Conservation (phyloP, 768 basidiomycete genomes). For the Flagelloscypha sp. region DNA sequence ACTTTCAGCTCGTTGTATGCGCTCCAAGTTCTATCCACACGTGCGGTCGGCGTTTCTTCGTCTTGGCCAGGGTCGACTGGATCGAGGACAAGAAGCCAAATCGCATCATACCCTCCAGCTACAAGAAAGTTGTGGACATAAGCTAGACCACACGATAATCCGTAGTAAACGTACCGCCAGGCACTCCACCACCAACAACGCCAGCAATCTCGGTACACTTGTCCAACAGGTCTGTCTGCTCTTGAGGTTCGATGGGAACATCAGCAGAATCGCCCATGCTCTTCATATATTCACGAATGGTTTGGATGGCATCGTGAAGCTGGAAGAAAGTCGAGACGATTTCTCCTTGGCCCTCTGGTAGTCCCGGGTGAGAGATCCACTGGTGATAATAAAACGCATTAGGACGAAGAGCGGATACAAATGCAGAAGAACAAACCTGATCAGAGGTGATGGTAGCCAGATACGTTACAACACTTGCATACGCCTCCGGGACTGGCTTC, state of each 20-base stretch:
- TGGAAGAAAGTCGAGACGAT: no score
- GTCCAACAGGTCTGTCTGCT: slow-evolving; percentile 81
- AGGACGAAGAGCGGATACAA: no score
- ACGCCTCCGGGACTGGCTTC: slow-evolving; percentile 38
- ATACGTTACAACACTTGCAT: slow-evolving; percentile 51
- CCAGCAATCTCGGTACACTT: slow-evolving; percentile 70
- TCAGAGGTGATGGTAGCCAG: slow-evolving; percentile 51
- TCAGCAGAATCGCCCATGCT: slow-evolving; percentile 69
- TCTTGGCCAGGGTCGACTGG: slow-evolving; percentile 36
- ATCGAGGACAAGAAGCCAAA: slow-evolving; percentile 85
- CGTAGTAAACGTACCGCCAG: slow-evolving; percentile 64
- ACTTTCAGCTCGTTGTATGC: slow-evolving; percentile 54
- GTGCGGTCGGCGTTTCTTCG: slow-evolving; percentile 39
- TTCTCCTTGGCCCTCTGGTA: no score
- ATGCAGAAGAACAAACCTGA: slow-evolving; percentile 49
- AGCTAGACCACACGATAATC: slow-evolving; percentile 3
- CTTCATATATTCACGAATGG: slow-evolving; percentile 72
- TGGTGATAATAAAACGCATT: no score
- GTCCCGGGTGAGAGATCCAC: no score
- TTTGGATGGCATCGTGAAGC: no score
- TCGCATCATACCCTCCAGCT: slow-evolving; percentile 97
- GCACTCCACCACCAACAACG: slow-evolving; percentile 90
- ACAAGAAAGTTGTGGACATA: slow-evolving; percentile 2
- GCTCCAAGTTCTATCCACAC: slow-evolving; percentile 65
- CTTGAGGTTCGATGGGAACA: slow-evolving; percentile 85